A percentile compares a stretch with the other conserved stretches of the same genome.
phyloP scores from a whole-genome alignment of 1,284 basidiomycete species.

The Neolentinus lepideus region DNA sequence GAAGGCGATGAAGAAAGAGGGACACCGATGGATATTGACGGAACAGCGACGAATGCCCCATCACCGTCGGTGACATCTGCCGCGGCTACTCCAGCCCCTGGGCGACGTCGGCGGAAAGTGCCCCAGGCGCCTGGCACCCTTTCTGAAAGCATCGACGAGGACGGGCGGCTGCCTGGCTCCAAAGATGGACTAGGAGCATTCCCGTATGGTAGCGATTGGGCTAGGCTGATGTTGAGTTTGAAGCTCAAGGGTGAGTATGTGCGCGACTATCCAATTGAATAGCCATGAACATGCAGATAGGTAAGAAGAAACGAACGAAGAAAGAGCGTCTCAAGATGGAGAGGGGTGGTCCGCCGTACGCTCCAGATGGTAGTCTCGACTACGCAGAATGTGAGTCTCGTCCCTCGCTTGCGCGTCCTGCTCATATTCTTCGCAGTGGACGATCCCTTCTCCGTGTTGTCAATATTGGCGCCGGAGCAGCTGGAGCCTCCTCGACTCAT shows the following conservation, averaged over 20 bases:
- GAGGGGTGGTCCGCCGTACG: conserved; percentile 60
- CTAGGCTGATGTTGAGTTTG: conserved; percentile 57
- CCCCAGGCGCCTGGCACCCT: conserved; percentile 15
- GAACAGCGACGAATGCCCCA: conserved; percentile 6
- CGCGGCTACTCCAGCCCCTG: neutral
- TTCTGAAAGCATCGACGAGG: conserved; percentile 53
- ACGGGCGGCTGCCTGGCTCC: conserved; percentile 65
- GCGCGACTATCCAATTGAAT: neutral
- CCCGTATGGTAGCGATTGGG: conserved; percentile 60
- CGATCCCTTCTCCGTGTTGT: conserved; percentile 65
- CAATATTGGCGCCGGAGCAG: conserved; percentile 52
- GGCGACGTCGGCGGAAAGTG: neutral
- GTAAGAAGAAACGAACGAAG: conserved; percentile 71
- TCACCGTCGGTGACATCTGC: conserved; percentile 2
- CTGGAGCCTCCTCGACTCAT: conserved; percentile 44
- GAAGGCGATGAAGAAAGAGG: conserved; percentile 38
- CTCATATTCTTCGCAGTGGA: conserved; percentile 45
- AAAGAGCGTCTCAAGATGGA: conserved; percentile 69
- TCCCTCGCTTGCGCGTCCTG: conserved; percentile 2
- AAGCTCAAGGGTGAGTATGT: conserved; percentile 56
- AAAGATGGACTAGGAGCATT: conserved; percentile 69
- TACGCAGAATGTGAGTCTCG: conserved; percentile 56
- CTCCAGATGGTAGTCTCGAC: conserved; percentile 65
- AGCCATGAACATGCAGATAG: conserved; percentile 24
- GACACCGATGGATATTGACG: conserved; percentile 34